Percentiles rank a stretch among this genome's conserved stretches.
These are phyloP conservation scores for Omphalotus olearius DNA, from an alignment of 1,284 basidiomycete species.

Conservation along the genomic window DNA sequence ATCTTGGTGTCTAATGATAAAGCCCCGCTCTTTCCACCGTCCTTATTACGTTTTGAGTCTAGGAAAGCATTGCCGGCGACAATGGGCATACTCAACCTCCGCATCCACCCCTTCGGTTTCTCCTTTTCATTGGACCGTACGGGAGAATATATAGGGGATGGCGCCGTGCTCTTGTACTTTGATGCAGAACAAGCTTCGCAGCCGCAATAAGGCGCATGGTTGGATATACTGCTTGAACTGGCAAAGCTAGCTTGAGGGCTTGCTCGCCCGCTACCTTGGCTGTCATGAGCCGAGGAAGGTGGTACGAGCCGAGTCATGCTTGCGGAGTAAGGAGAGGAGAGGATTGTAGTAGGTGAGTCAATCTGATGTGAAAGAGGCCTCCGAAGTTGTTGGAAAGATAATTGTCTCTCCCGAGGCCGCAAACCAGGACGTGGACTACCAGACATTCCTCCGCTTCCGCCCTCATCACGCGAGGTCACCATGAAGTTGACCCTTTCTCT, in stretches of 20 bases:
- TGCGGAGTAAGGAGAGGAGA: slow-evolving; percentile 31
- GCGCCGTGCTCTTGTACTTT: slow-evolving; percentile 37
- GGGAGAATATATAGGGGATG: slow-evolving; percentile 24
- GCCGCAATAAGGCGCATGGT: slow-evolving; percentile 57
- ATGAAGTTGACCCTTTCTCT: slow-evolving; percentile 40
- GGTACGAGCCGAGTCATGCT: slow-evolving; percentile 43
- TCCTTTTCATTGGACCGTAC: slow-evolving; percentile 40
- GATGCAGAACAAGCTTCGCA: slow-evolving; percentile 53
- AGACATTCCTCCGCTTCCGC: neutral
- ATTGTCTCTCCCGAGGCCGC: slow-evolving; percentile 30
- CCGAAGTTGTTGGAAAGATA: slow-evolving; percentile 26
- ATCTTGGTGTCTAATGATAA: slow-evolving; percentile 41
- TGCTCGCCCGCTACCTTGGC: neutral
- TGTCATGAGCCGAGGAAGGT: slow-evolving; percentile 21
- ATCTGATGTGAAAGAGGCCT: neutral
- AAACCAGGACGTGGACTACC: slow-evolving; percentile 12
- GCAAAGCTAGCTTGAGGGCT: slow-evolving; percentile 1
- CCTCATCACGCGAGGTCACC: slow-evolving; percentile 22
- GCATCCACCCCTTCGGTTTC: slow-evolving; percentile 70
- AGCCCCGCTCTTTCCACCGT: slow-evolving; percentile 23
- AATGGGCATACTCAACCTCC: slow-evolving; percentile 72
- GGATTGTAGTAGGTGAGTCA: slow-evolving; percentile 7
- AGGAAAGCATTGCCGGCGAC: slow-evolving; percentile 52
- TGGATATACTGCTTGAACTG: slow-evolving; percentile 18
- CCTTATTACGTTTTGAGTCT: slow-evolving; percentile 32